Evolutionary conservation across 2,329 filamentous ascomycete species (phyloP).

Genomic region (Gyromitra esculenta): DNA sequence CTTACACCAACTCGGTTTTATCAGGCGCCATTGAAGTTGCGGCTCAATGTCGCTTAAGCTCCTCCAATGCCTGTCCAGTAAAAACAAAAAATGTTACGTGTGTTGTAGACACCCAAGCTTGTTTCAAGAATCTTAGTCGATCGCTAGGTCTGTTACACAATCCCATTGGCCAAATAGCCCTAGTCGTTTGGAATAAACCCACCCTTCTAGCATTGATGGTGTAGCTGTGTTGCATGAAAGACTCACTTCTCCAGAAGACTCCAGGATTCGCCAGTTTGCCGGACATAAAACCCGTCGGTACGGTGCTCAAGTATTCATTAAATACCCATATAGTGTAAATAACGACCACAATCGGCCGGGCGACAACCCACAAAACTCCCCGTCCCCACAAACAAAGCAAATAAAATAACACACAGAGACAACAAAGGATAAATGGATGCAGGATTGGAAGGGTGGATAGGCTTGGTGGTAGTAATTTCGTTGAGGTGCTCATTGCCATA

Average conservation of each 20-base stretch:
- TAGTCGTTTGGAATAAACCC: neutral
- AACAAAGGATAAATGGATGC: neutral
- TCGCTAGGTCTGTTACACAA: neutral
- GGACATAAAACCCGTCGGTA: constrained; percentile 25
- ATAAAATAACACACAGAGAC: neutral
- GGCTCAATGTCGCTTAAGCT: neutral
- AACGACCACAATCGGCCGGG: neutral
- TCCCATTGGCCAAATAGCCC: neutral
- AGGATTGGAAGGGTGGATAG: no score
- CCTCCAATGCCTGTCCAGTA: neutral
- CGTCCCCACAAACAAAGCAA: neutral
- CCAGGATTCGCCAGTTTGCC: constrained; percentile 14
- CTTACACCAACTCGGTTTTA: neutral
- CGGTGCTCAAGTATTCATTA: neutral
- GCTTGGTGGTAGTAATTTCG: no score
- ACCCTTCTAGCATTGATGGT: neutral
- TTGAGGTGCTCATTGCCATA: no score
- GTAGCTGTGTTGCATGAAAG: neutral
- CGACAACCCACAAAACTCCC: neutral
- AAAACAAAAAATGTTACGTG: neutral
- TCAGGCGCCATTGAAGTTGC: neutral
- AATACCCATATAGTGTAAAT: neutral
- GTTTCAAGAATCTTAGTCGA: neutral
- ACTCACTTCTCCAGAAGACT: neutral
- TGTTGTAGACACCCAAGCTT: neutral